Conservation (phyloP, 1,284 basidiomycete species). For the Macrocybe sp. region DNA sequence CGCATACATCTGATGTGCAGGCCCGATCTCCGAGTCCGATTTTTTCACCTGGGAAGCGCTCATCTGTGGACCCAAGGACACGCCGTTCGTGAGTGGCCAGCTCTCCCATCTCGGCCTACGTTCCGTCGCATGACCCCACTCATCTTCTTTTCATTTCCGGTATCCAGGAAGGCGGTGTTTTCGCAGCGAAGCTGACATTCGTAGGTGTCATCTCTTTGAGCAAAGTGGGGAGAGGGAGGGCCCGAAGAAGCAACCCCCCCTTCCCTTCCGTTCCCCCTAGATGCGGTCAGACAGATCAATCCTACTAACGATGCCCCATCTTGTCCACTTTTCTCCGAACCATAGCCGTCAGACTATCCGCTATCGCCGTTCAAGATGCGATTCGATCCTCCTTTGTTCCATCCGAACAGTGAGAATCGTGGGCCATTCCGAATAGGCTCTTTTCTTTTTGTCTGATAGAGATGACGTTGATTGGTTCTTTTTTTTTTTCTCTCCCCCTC, state of each 20-base stretch:
- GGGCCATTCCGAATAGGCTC: neutral
- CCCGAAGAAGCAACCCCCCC: too few relatives aligned
- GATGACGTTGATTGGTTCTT: neutral
- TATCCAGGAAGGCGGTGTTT: conserved; percentile 89
- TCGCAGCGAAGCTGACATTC: conserved; percentile 89
- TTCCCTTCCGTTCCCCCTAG: too few relatives aligned
- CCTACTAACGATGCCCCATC: neutral
- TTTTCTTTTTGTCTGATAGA: conserved; percentile 6
- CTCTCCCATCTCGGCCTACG: conserved; percentile 2
- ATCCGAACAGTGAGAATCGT: conserved; percentile 84
- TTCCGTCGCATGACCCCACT: neutral
- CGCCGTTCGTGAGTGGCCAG: conserved; percentile 75
- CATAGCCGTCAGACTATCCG: conserved; percentile 87
- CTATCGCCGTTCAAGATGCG: conserved; percentile 98
- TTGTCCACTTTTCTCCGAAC: neutral
- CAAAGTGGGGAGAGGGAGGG: neutral
- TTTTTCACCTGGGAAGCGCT: conserved; percentile 99
- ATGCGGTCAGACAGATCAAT: too few relatives aligned
- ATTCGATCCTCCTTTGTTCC: conserved; percentile 95
- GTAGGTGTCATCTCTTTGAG: conserved; percentile 43
- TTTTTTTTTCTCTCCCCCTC: neutral
- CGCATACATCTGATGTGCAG: conserved; percentile 31
- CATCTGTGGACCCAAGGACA: conserved; percentile 95
- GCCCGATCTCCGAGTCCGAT: conserved; percentile 90
- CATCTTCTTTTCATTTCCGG: conserved; percentile 6